Conservation (phyloP, 2,329 filamentous ascomycete genomes). For the Fusarium sp. region DNA sequence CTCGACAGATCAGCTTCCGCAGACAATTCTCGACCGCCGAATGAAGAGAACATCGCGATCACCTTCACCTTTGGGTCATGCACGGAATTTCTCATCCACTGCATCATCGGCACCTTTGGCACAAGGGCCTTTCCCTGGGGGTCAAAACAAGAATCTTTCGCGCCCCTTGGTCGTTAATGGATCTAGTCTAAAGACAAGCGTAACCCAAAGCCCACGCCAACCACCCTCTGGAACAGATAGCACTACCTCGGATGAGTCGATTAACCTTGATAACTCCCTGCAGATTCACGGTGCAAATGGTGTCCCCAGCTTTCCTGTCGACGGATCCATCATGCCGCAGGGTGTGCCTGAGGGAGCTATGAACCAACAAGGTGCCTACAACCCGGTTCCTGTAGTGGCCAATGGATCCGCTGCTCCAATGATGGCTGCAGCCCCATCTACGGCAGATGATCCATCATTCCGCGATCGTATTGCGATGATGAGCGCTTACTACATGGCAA, state of each 20-base stretch:
- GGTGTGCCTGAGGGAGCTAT: slow-evolving; percentile 24
- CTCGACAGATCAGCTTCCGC: slow-evolving; percentile 66
- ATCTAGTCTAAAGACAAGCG: slow-evolving; percentile 54
- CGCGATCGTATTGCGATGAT: slow-evolving; percentile 57
- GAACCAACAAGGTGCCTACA: slow-evolving; percentile 33
- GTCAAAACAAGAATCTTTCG: slow-evolving; percentile 50
- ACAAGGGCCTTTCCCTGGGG: slow-evolving; percentile 53
- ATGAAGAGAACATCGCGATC: slow-evolving; percentile 67
- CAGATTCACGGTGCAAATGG: slow-evolving; percentile 42
- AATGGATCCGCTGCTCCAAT: slow-evolving; percentile 50
- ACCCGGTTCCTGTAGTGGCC: slow-evolving; percentile 50
- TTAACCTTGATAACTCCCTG: slow-evolving; percentile 45
- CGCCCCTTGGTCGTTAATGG: slow-evolving; percentile 67
- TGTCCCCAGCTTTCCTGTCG: slow-evolving; percentile 22
- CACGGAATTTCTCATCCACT: slow-evolving; percentile 57
- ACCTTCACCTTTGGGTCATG: slow-evolving; percentile 66
- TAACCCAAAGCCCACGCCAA: slow-evolving; percentile 43
- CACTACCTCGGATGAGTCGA: slow-evolving; percentile 39
- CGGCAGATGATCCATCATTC: slow-evolving; percentile 55
- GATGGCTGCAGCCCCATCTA: slow-evolving; percentile 32
- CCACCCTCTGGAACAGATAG: slow-evolving; percentile 25
- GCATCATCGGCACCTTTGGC: slow-evolving; percentile 55
- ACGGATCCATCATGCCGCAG: slow-evolving; percentile 20
- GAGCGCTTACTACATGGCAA: slow-evolving; percentile 49
- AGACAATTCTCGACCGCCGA: slow-evolving; percentile 64